Evolutionary conservation across 495 filamentous ascomycete species (phyloP), one percentile per base, ranked within the genome.

Genomic region (Echria macrotheca): DNA sequence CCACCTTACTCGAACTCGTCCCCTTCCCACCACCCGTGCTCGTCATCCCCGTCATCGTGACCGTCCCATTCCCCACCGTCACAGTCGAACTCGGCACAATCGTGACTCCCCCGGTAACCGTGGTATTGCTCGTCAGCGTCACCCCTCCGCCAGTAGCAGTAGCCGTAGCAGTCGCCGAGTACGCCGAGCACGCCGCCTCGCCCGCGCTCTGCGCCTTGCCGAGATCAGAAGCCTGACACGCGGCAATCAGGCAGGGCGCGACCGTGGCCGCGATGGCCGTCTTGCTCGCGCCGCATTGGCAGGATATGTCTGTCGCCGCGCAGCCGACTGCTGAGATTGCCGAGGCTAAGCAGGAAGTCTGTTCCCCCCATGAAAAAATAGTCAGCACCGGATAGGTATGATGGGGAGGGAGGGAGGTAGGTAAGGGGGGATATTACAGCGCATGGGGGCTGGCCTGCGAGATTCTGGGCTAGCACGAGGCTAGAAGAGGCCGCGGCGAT

Each of bases 371-470:
- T 1, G 3, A 28, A 2, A 7, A 37, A 32, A 9, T 44, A 32
- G 22, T 0, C n/a, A 12, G 10, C 0, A n/a, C 8, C 14, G 17
- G 21, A 33, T 12, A 19, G n/a, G n/a, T n/a, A n/a, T n/a, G n/a
- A n/a, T n/a, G n/a, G n/a, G n/a, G n/a, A n/a, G n/a, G n/a, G n/a
- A n/a, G n/a, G n/a, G n/a, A n/a, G n/a, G n/a, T n/a, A 17, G 22
- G 35, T 10, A 24, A 36, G 29, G 33, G 39, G 23, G 5, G 23
- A n/a, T 56, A 58, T 10, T 61, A 68, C 65, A 23, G 68, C 66
- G 48, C 68, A 70, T n/a, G 38, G 43, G 0, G 68, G 68, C 38
- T 65, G 58, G 40, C 60, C 66, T 4, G 45, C 22, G 26, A 69
- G 33, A 53, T 67, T 51, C 26, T 70, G 66, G 26, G 62, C 62